Conservation (phyloP, 2,329 filamentous ascomycete species). For the Fusarium chuoi region DNA sequence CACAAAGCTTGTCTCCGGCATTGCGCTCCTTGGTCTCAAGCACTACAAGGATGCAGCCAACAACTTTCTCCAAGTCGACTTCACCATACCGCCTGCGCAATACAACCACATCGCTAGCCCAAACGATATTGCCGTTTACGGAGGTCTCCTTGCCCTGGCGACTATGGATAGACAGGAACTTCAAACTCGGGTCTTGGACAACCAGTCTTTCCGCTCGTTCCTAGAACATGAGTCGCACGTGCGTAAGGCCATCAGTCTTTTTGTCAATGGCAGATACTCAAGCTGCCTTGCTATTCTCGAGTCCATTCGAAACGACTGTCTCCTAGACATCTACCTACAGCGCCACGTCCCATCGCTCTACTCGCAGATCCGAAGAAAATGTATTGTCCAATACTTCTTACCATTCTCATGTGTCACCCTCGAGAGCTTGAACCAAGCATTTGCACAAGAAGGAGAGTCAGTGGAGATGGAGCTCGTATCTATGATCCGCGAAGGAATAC, state of each 20-base stretch:
- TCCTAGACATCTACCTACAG: slow-evolving; percentile 89
- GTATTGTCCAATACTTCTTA: slow-evolving; percentile 91
- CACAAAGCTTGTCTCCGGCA: slow-evolving; percentile 61
- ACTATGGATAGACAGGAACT: slow-evolving; percentile 85
- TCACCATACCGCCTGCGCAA: slow-evolving; percentile 58
- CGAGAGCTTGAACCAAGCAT: slow-evolving; percentile 79
- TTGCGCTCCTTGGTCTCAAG: slow-evolving; percentile 59
- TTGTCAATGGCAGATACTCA: slow-evolving; percentile 90
- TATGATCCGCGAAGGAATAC: slow-evolving; percentile 78
- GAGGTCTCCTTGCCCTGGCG: slow-evolving; percentile 87
- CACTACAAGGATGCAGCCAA: slow-evolving; percentile 72
- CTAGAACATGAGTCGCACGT: slow-evolving; percentile 95
- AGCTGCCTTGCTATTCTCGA: slow-evolving; percentile 85
- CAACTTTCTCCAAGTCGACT: slow-evolving; percentile 73
- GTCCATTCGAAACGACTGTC: slow-evolving; percentile 83
- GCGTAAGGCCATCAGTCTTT: slow-evolving; percentile 87
- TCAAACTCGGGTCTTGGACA: slow-evolving; percentile 81
- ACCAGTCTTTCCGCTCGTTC: slow-evolving; percentile 82
- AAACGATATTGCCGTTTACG: slow-evolving; percentile 93
- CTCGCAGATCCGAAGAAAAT: slow-evolving; percentile 82
- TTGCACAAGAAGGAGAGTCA: slow-evolving; percentile 70
- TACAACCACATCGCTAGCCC: slow-evolving; percentile 79
- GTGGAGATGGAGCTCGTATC: slow-evolving; percentile 79
- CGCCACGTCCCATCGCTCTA: slow-evolving; percentile 78
- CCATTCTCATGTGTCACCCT: slow-evolving; percentile 91